Percentiles rank a stretch among this genome's conserved stretches.
phyloP scores from a whole-genome alignment of 2,329 filamentous ascomycete genomes.

The Meredithiella fracta region DNA sequence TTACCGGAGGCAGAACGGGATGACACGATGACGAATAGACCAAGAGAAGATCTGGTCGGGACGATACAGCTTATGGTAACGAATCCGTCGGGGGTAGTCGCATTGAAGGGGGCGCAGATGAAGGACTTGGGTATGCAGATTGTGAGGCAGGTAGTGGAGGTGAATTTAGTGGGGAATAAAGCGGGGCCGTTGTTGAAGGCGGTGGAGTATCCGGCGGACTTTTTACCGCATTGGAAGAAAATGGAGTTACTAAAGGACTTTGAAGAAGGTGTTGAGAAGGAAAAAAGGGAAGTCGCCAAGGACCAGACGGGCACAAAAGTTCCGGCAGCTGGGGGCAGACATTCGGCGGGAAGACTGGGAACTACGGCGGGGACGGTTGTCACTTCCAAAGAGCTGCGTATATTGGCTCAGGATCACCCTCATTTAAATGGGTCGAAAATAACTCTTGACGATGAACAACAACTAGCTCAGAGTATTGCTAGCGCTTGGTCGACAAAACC shows the following conservation, averaged over 20 bases:
- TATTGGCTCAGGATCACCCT: background rate
- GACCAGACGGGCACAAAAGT: too few species aligned
- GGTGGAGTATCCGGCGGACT: conserved; percentile 9
- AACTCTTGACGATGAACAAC: too few species aligned
- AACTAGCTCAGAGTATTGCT: too few species aligned
- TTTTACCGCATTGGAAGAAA: conserved; percentile 10
- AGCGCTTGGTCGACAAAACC: too few species aligned
- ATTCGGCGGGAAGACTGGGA: too few species aligned
- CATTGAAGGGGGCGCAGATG: background rate
- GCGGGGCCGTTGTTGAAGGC: conserved; percentile 4
- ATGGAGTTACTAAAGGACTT: conserved; percentile 8
- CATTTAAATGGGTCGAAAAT: too few species aligned
- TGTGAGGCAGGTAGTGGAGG: background rate
- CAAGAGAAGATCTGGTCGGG: conserved; percentile 9
- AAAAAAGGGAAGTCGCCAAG: background rate
- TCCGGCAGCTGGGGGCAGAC: too few species aligned
- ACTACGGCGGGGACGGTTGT: background rate
- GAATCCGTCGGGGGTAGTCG: conserved; percentile 2
- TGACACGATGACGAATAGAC: background rate
- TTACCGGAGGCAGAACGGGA: conserved; percentile 1
- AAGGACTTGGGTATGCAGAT: conserved; percentile 10
- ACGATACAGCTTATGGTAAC: conserved; percentile 10
- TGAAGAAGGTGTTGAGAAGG: background rate
- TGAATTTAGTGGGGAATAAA: background rate
- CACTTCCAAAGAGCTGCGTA: background rate